Percentiles rank a stretch among this genome's conserved stretches.
Conservation (phyloP, 176 grass and related monocot species). For the Ensete ventricosum region DNA sequence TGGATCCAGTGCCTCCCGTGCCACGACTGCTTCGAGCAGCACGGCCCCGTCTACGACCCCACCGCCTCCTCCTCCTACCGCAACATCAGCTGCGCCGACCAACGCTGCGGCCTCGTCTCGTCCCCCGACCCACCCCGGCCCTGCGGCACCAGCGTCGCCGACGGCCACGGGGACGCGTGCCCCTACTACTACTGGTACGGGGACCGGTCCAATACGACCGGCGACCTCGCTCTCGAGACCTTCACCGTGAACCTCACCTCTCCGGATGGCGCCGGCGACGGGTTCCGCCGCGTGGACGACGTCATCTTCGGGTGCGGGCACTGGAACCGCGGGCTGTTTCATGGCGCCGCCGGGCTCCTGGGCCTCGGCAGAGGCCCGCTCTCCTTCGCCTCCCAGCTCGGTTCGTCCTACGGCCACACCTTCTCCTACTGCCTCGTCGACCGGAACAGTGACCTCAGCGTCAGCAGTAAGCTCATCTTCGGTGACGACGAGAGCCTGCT, state of each 20-base stretch:
- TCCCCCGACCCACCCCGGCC: slow-evolving; percentile 19
- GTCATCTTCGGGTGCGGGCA: slow-evolving; percentile 84
- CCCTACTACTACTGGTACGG: slow-evolving; percentile 97
- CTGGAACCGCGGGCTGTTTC: slow-evolving; percentile 86
- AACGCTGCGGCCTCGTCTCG: slow-evolving; percentile 44
- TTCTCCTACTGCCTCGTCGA: slow-evolving; percentile 98
- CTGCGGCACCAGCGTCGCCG: background rate
- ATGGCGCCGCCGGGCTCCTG: slow-evolving; percentile 69
- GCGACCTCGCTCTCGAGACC: slow-evolving; percentile 67
- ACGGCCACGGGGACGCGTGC: slow-evolving; percentile 26
- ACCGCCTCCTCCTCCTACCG: slow-evolving; percentile 49
- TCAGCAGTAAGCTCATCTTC: slow-evolving; percentile 73
- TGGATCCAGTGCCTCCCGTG: slow-evolving; percentile 93
- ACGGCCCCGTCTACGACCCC: slow-evolving; percentile 59
- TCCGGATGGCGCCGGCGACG: slow-evolving; percentile 1
- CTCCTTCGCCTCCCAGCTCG: slow-evolving; percentile 79
- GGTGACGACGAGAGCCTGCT: slow-evolving; percentile 45
- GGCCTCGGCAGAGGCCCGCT: slow-evolving; percentile 81
- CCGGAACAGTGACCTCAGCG: slow-evolving; percentile 57
- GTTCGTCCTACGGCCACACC: slow-evolving; percentile 54
- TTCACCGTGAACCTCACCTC: slow-evolving; percentile 84
- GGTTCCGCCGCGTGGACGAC: slow-evolving; percentile 40
- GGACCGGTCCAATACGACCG: slow-evolving; percentile 84
- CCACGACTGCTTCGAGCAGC: slow-evolving; percentile 74
- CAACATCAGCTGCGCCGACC: slow-evolving; percentile 62